Base-by-base conservation (phyloP, 129 eudicot species). In the Flaveria bidentis region DNA sequence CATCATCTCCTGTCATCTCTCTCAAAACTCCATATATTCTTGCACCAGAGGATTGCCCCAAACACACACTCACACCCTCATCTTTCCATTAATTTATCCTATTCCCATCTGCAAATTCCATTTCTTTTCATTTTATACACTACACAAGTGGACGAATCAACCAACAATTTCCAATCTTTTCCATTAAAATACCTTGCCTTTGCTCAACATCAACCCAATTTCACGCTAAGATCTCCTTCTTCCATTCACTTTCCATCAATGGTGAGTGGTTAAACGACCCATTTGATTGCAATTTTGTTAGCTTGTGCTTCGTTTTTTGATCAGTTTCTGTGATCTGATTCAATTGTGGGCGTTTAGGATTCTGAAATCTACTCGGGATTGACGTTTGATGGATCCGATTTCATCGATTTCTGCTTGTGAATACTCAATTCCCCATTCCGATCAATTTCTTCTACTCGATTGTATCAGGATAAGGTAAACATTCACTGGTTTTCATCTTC, bases 1-100 rank as follows among this genome's bases (percentile, higher is more conserved):
- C 87, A 82, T 82, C 87, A 86, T 83, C 86, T 80, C 66, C 87
- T 85, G 82, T 79, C 82, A 80, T 86, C 82, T 79, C 74, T 81
- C 75, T 68, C 55, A 65, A 74, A 76, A 81, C 87, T 72, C 77
- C 84, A 86, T 82, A 86, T 84, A 73, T 89, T 87, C 86, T 83
- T 78, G 74, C 86, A 89, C 91, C 83, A 86, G 83, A 83, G 80
- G 83, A 82, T 85, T 86, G 84, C 86, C 76, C 61, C 76, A 58
- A 85, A 47, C 84, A 77, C 86, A 78, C 78, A 30, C 57, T 66
- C 71, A 78, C 75, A 67, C 80, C 84, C 76, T 70, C 74, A 69
- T 73, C 63, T 45, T 63, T 50, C 74, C 62, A 25, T 76, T 28
- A 52, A 60, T 74, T 73, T 63, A 80, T 83, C 76, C 57, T 33